These are phyloP conservation scores for Clarireedia homoeocarpa DNA, from an alignment of 2,329 filamentous ascomycete species.

Conservation along the genomic window DNA sequence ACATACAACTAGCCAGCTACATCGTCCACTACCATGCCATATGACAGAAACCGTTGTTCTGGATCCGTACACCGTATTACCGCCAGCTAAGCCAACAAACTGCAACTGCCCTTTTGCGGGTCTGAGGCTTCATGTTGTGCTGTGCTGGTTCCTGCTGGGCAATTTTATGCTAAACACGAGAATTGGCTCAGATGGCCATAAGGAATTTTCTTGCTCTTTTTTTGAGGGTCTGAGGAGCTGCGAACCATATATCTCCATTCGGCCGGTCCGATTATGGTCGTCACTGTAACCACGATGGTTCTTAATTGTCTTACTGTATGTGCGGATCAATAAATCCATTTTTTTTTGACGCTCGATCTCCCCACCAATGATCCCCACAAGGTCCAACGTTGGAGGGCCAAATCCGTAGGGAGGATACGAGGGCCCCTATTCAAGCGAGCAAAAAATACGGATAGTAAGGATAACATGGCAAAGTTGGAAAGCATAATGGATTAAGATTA, in stretches of 20 bases:
- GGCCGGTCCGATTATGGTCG: background rate
- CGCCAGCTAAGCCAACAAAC: constrained; percentile 6
- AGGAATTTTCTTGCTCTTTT: background rate
- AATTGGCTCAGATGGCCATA: background rate
- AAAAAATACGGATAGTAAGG: background rate
- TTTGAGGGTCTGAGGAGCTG: background rate
- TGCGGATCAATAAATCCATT: background rate
- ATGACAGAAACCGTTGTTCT: background rate
- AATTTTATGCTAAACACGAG: background rate
- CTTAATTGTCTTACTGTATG: background rate
- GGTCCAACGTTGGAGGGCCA: background rate
- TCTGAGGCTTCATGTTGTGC: constrained; percentile 1
- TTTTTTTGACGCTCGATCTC: background rate
- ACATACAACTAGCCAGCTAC: too few species aligned
- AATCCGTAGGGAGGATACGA: background rate
- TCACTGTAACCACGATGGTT: background rate
- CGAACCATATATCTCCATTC: background rate
- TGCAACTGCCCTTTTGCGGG: constrained; percentile 3
- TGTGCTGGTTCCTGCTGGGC: background rate
- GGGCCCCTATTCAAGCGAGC: constrained; percentile 9
- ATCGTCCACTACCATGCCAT: too few species aligned
- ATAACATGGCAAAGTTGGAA: background rate
- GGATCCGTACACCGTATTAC: constrained; percentile 1
- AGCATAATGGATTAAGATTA: background rate
- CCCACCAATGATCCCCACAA: constrained; percentile 2